Evolutionary conservation across 169 alveolate species (phyloP).

Genomic region (Eimeria zaria): DNA sequence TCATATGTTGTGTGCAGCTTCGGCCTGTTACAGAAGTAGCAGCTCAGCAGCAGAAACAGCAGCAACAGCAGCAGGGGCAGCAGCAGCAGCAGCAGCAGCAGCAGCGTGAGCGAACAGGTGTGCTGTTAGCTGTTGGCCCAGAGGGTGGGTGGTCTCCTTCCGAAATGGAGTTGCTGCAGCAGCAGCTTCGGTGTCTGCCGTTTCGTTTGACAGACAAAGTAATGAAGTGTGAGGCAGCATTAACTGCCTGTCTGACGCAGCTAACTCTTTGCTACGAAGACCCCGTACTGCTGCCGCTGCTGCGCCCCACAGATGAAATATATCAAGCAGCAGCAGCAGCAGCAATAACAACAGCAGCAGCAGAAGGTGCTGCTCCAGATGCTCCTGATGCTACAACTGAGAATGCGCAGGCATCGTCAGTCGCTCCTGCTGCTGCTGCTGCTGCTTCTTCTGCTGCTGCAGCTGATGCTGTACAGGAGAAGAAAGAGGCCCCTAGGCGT

Average conservation of each 20-base stretch:
- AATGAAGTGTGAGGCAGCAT: conserved; percentile 74
- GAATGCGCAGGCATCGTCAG: no score
- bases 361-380: neutral
- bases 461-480: neutral
- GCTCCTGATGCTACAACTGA: neutral
- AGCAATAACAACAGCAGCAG: neutral
- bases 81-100: conserved; percentile 66
- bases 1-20: neutral
- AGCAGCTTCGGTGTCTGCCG: conserved; percentile 61
- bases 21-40: conserved; percentile 1
- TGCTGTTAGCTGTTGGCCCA: conserved; percentile 81
- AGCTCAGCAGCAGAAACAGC: conserved; percentile 1
- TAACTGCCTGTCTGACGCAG: conserved; percentile 71
- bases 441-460: neutral
- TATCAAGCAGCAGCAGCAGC: conserved; percentile 38
- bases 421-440: no score
- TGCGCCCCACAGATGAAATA: conserved; percentile 38
- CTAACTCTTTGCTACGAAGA: conserved; percentile 48
- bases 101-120: conserved; percentile 24
- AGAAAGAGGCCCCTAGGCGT: neutral
- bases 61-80: neutral
- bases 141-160: conserved; percentile 80
- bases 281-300: conserved; percentile 23
- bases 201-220: conserved; percentile 69
- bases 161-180: conserved; percentile 66